Evolutionary conservation across 345 rosid genomes (phyloP), one percentile per base, ranked within the genome.

Genomic region (Acer negundo): DNA sequence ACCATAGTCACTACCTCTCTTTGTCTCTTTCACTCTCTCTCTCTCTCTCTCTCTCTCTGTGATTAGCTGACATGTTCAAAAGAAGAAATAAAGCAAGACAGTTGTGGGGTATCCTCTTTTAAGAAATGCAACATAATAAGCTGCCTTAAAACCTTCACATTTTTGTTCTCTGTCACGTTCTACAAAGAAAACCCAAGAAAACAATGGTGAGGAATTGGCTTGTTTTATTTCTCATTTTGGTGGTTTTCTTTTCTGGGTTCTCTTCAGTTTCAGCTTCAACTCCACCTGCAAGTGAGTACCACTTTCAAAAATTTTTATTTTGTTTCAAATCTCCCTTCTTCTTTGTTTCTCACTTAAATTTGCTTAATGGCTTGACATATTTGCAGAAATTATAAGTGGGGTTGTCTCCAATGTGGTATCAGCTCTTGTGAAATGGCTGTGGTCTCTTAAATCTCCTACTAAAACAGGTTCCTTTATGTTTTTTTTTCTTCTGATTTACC

Each of bases 371-470:
- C 82, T 77, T 67, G n/a, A 42, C 71, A 6, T 28, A 66, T 75
- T 79, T 74, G 81, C 90, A 92, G 99, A 88, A 85, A 85, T 94
- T 81, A 88, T 97, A 69, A 84, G 87, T 81, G 90, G 92, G 16
- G 82, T 92, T 72, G 92, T 89, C 78, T 87, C 97, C 76, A 94
- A 97, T 90, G 93, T 84, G 49, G 89, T 88, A 42, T 89, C 98
- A 78, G 85, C 86, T 67, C 84, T 91, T 38, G 86, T 91, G 85
- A 94, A 94, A 82, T 94, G 97, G 97, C 81, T 97, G 2, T 93
- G 97, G 98, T 89, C 99, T 56, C 89, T 93, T 47, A 90, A 92
- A 72, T 78, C 96, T 75, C 82, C 97, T 69, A 80, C 91, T 26
- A 90, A 87, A 84, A 83, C 97, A 79, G 88, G 99, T 93, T 23